Evolutionary conservation across 305 asterid species (phyloP), one percentile per base, ranked within the genome.

Genomic region (Solanum hybrid): DNA sequence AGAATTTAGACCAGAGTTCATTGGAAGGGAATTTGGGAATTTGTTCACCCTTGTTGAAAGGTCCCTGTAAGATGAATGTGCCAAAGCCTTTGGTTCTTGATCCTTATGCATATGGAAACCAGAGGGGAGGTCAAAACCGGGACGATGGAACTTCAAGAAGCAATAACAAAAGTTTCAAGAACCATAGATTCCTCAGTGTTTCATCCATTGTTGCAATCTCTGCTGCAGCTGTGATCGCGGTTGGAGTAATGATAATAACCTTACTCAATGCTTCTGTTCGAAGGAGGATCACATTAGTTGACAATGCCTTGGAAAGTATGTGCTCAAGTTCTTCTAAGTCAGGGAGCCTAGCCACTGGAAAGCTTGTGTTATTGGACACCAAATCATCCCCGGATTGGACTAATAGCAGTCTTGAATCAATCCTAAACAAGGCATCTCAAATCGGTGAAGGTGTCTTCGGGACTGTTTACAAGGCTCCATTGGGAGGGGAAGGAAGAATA

Each of bases 51-150:
- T 78, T 97, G 26, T 92, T 97, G 35, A 95, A 91, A 92, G 98
- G 97, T 9, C 99, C 99, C 0, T 97, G 99, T 73, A 95, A 89
- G 87, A 87, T 97, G 89, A 92, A 97, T 81, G 97, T 94, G 57
- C 98, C 98, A 34, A 97, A 97, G 92, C 99, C 99, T 28, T 91
- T 97, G 90, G 98, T 97, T 85, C 96, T 97, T 88, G 95, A 97
- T 92, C 99, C 99, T 1, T 94, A 92, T 46, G 98, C 96, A 5
- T 95, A 94, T 87, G 98, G 96, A n/a, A 91, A 93, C 89, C 97
- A 93, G 82, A 90, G 20, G 10, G 96, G 94, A 22, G 91, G 90
- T 26, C 92, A 86, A 36, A 67, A 89, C 83, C 90, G 81, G 6
- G 89, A 90, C 7, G 77, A 90, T 22, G 92, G 79, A 67, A 87